Evolutionary conservation across 768 basidiomycete species (phyloP).

Genomic region (Gautieria morchelliformis): DNA sequence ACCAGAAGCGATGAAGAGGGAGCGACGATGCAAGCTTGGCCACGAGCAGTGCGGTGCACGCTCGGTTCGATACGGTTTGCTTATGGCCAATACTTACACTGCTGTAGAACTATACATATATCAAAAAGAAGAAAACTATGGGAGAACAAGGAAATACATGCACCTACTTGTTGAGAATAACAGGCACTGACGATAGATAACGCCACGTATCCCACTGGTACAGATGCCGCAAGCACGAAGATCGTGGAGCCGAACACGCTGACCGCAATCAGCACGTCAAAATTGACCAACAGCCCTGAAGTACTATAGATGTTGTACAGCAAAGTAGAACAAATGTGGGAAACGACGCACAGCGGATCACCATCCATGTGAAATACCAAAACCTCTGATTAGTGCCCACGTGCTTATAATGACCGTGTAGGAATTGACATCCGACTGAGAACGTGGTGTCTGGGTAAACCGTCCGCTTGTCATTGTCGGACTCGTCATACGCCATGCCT

Average conservation of each 20-base stretch:
- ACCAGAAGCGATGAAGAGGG: too few relatives aligned
- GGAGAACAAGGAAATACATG: too few relatives aligned
- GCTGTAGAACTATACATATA: too few relatives aligned
- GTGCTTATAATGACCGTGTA: constrained; percentile 7
- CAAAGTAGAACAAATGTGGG: neutral
- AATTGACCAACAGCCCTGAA: constrained; percentile 15
- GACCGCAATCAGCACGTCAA: constrained; percentile 28
- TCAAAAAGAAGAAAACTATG: too few relatives aligned
- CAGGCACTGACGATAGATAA: constrained; percentile 13
- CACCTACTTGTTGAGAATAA: constrained; percentile 10
- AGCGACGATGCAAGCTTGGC: too few relatives aligned
- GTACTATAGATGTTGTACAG: neutral
- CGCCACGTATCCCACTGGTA: constrained; percentile 12
- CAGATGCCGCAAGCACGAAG: constrained; percentile 24
- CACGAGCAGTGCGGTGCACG: too few relatives aligned
- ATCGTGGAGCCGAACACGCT: constrained; percentile 25
- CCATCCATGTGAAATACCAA: constrained; percentile 15
- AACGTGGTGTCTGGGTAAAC: too few relatives aligned
- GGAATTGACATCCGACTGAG: constrained; percentile 13
- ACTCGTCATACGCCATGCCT: too few relatives aligned
- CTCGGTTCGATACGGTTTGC: too few relatives aligned
- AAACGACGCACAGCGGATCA: constrained; percentile 10
- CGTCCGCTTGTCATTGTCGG: too few relatives aligned
- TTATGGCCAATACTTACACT: too few relatives aligned
- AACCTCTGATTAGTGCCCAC: constrained; percentile 6